These are phyloP conservation scores for Moniliophthora roreri DNA, from an alignment of 1,284 basidiomycete species.

Conservation along the genomic window DNA sequence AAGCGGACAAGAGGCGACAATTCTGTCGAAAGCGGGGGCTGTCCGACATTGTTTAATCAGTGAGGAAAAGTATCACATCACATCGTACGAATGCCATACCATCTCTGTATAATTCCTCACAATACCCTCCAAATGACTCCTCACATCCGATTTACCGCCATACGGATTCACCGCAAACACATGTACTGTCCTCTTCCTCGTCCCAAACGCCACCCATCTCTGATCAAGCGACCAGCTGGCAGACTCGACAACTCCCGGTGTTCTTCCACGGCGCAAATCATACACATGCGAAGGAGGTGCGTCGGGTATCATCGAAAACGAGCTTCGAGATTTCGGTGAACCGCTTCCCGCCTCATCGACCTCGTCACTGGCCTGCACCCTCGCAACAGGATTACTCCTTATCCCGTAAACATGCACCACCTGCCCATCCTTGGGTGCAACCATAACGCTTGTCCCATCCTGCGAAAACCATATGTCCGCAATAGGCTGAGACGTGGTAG, in stretches of 20 bases:
- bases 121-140: constrained; percentile 61
- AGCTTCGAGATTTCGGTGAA: constrained; percentile 15
- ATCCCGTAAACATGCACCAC: constrained; percentile 57
- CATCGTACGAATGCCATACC: constrained; percentile 34
- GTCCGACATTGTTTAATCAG: constrained; percentile 9
- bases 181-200: constrained; percentile 64
- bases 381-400: constrained; percentile 31
- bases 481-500: constrained; percentile 48
- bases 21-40: constrained; percentile 55
- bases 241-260: constrained; percentile 60
- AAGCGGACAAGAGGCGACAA: constrained; percentile 61
- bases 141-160: constrained; percentile 65
- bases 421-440: constrained; percentile 61
- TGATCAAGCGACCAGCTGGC: constrained; percentile 64
- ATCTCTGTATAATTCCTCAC: constrained; percentile 54
- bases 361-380: not conserved
- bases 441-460: constrained; percentile 59
- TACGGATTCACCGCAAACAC: constrained; percentile 77
- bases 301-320: constrained; percentile 11
- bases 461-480: constrained; percentile 55
- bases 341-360: not conserved
- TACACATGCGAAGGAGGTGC: constrained; percentile 62
- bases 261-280: constrained; percentile 69
- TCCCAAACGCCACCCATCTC: constrained; percentile 72
- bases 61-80: constrained; percentile 2